Evolutionary conservation across 805 yeast species (phyloP), one percentile per base, ranked within the genome.

Genomic region (Scheffersomyces amazonensis): DNA sequence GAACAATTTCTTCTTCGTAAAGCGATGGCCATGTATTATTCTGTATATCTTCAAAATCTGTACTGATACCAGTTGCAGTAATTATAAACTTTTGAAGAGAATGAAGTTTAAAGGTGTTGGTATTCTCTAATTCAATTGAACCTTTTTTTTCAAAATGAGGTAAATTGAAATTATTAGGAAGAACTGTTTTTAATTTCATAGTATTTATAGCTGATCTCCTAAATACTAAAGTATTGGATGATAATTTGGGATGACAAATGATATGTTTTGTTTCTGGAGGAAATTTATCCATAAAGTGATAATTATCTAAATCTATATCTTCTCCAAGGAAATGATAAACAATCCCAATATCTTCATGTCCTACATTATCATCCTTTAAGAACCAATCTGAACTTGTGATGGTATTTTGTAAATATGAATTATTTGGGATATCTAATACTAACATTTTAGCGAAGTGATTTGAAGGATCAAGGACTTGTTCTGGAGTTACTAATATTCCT

Each of bases 321-420:
- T 71, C 76, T n/a, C 85, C 93, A 19, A 93, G 61, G 40, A 87
- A 76, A 59, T 87, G 95, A 56, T 87, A 89, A 1, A 89, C 83
- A 1, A 75, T 56, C 1, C 78, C 75, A 16, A 73, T 62, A 2
- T 68, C 62, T 31, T 66, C 69, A 5, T 61, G 50, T 4, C 60
- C 60, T 15, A 49, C 44, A 4, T 60, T 62, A 5, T 58, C 52
- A 36, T 43, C 53, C 42, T 56, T 15, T 44, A 46, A 12, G 78
- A 55, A 53, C 69, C 71, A 65, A 20, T 48, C 43, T 1, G 44
- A 41, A 25, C 50, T 48, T 8, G 34, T 35, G 9, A 66, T 31
- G 11, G 71, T 57, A 37, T 56, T 60, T 1, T 49, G 34, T 29
- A 63, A 49, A 50, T 81, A 84, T 0, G 53, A 56, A 0, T 44